Percentiles rank a stretch among this genome's conserved stretches.
Conservation (phyloP, 2,329 filamentous ascomycete species). For the Penicillium sp. region DNA sequence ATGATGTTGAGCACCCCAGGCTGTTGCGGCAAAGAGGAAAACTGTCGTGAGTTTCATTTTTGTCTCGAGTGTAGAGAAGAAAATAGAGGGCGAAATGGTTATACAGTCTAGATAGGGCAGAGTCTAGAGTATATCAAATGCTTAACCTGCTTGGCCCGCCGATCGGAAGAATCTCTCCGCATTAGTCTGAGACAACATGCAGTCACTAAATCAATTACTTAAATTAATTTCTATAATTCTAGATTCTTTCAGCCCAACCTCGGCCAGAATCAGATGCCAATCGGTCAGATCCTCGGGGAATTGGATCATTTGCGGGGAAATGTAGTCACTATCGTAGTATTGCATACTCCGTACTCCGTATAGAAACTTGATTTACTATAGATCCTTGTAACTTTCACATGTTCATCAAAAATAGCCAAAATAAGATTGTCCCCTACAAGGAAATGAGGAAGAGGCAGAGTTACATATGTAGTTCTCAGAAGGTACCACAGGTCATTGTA, state of each 20-base stretch:
- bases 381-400: neutral
- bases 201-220: neutral
- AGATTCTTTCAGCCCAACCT: conserved; percentile 3
- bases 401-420: neutral
- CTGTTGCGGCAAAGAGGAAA: conserved; percentile 20
- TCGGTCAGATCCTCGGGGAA: neutral
- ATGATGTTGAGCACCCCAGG: conserved; percentile 12
- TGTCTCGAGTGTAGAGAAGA: neutral
- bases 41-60: conserved; percentile 18
- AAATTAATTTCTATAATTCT: neutral
- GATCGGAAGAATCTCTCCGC: conserved; percentile 1
- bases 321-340: neutral
- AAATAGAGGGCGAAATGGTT: neutral
- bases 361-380: neutral
- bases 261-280: conserved; percentile 6
- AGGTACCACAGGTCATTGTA: too few relatives aligned
- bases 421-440: neutral
- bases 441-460: too few relatives aligned
- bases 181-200: neutral
- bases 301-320: neutral
- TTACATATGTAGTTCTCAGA: too few relatives aligned
- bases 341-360: too few relatives aligned
- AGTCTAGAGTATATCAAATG: conserved; percentile 19
- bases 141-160: conserved; percentile 11
- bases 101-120: neutral